Evolutionary conservation across 75 land plant genomes (phyloP), one percentile per base, ranked within the genome.

Genomic region (Cryptomeria japonica): DNA sequence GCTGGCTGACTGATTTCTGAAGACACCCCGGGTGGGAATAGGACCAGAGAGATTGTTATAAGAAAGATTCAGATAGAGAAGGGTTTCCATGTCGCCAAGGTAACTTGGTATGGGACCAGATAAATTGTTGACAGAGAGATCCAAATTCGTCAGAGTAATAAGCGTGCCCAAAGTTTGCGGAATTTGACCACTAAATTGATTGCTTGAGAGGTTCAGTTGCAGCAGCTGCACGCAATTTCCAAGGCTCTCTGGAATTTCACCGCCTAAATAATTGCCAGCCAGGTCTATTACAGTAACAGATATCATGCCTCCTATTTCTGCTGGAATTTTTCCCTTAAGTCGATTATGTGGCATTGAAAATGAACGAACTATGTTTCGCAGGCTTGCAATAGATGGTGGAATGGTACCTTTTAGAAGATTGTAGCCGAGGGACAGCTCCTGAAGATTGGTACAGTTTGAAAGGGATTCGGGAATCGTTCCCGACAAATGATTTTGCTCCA

Each of bases 261-360:
- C 96, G 14, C 92, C 83, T 28, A 96, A 87, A 28, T 80, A 32
- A 88, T 95, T 96, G 47, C 77, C 78, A 3, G 92, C 91, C 77
- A 96, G 47, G 39, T 93, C 93, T 78, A 96, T 78, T 86, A 75
- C 89, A 3, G 75, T 88, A 44, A 93, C 89, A 82, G 88, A 61
- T 22, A 90, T 73, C 92, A 94, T 85, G 46, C 87, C 80, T 0
- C 95, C 95, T 1, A 97, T 85, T 47, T 93, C 95, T n/a, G 47
- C 87, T 9, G 94, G 95, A 47, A 94, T 85, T 8, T 58, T 86
- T 3, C 94, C 94, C 1, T 39, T 44, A 83, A 94, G 93, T 76
- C 13, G 58, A 86, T 94, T 94, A 36, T 15, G 4, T 0, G 95
- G 93, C 85, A 94, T 86, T 61, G 93, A 93, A 22, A 94, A 89